These are phyloP conservation scores for Blastobotrys chiropterorum DNA, from an alignment of 805 yeast genomes.

Conservation along the genomic window DNA sequence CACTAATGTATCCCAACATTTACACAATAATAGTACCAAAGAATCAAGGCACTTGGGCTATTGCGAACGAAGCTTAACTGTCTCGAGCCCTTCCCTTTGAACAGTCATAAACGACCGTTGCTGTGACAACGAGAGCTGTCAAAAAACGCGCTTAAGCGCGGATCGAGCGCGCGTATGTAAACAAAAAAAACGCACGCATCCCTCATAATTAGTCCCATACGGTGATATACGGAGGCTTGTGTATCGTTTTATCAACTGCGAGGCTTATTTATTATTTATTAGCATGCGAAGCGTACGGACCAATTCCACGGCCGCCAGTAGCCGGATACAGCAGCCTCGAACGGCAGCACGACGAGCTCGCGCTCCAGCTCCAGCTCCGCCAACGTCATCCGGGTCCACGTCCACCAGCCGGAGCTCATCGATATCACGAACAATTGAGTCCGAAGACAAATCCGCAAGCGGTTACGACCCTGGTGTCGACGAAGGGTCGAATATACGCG, in stretches of 20 bases:
- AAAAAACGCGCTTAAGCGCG: not conserved
- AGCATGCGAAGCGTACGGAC: not conserved
- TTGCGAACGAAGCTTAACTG: too few relatives aligned
- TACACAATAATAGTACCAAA: too few relatives aligned
- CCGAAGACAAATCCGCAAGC: not conserved
- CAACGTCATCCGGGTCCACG: not conserved
- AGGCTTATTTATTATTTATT: not conserved
- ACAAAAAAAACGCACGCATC: not conserved
- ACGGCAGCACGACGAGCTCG: too few relatives aligned
- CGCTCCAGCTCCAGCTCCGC: not conserved
- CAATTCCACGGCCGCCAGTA: not conserved
- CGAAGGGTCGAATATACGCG: constrained; percentile 45
- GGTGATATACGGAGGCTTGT: not conserved
- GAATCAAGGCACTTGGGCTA: too few relatives aligned
- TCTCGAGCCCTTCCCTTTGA: too few relatives aligned
- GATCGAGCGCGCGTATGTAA: not conserved
- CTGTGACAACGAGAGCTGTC: not conserved
- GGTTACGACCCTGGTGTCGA: constrained; percentile 8
- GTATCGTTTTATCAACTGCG: not conserved
- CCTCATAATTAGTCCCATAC: not conserved
- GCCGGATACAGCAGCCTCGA: not conserved
- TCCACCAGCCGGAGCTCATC: not conserved
- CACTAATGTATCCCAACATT: too few relatives aligned
- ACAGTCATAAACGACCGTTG: not conserved
- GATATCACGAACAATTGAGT: not conserved